Evolutionary conservation across 495 filamentous ascomycete genomes (phyloP), one percentile per base, ranked within the genome.

Genomic region (Evernia prunastri): DNA sequence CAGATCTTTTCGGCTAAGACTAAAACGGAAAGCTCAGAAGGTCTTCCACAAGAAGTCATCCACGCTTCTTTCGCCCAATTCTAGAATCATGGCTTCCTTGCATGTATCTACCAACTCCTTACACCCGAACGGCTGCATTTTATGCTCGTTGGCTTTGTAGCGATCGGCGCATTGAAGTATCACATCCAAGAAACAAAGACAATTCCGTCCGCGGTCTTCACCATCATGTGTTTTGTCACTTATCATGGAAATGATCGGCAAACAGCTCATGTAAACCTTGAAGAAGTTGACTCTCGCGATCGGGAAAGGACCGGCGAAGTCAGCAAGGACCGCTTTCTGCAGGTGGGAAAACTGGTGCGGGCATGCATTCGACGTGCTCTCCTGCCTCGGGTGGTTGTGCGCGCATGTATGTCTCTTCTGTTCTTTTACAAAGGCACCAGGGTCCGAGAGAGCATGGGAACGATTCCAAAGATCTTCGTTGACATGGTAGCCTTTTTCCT

Each of bases 201-300:
- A 72, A 17, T 58, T 51, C 33, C 67, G 61, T 39, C 61, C 60
- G 10, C 42, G 60, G n/a, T 56, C 36, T 31, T 37, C 39, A 29
- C 65, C 61, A 43, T 57, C 64, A 47, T 72, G 69, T n/a, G 57
- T 63, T 56, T 58, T 56, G 40, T 69, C 58, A 47, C 63, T 69
- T 36, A 72, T 63, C 10, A 58, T 64, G 9, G 51, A 31, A 27
- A 72, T 35, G 31, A 72, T 69, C 2, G 53, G 40, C 8, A 64
- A 59, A 56, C 69, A 72, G 18, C 40, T 33, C 15, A 69, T 45
- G 49, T 72, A 72, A 0, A 72, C 54, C 2, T 56, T 35, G 59
- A 69, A 67, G 39, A 67, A 59, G 45, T 72, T 71, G 59, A 72
- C 53, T 36, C 58, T 66, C 20, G 67, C 67, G 56, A 67, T 47